These are phyloP conservation scores for Neurospora discreta DNA, from an alignment of 495 filamentous ascomycete species.

Conservation along the genomic window DNA sequence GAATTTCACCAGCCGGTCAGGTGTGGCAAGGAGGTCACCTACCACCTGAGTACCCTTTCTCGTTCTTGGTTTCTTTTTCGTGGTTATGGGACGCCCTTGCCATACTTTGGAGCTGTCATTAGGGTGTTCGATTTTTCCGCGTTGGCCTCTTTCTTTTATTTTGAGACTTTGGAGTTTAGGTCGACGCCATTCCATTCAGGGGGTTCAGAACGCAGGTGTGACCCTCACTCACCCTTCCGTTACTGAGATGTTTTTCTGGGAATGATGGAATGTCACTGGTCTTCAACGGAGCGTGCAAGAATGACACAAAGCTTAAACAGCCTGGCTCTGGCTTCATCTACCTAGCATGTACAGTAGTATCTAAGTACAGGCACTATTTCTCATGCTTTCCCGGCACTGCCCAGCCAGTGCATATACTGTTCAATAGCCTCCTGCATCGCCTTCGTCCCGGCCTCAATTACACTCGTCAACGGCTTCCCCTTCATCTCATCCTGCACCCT, in stretches of 20 bases:
- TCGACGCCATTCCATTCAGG: neutral
- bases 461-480: constrained; percentile 54
- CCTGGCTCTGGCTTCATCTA: neutral
- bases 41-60: neutral
- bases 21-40: no score
- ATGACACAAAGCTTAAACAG: neutral
- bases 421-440: constrained; percentile 69
- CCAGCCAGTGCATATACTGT: constrained; percentile 60
- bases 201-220: neutral
- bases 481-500: constrained; percentile 54
- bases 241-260: neutral
- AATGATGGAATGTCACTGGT: neutral
- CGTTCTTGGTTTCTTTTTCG: neutral
- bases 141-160: neutral
- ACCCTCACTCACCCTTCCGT: neutral
- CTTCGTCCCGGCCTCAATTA: constrained; percentile 62
- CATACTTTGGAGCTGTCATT: no score
- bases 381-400: constrained; percentile 51
- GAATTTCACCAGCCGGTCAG: no score
- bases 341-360: neutral
- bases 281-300: neutral
- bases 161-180: neutral
- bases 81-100: neutral
- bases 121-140: neutral
- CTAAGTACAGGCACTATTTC: neutral